These are phyloP conservation scores for Epicoccum nigrum DNA, from an alignment of 2,329 filamentous ascomycete species.

Conservation along the genomic window DNA sequence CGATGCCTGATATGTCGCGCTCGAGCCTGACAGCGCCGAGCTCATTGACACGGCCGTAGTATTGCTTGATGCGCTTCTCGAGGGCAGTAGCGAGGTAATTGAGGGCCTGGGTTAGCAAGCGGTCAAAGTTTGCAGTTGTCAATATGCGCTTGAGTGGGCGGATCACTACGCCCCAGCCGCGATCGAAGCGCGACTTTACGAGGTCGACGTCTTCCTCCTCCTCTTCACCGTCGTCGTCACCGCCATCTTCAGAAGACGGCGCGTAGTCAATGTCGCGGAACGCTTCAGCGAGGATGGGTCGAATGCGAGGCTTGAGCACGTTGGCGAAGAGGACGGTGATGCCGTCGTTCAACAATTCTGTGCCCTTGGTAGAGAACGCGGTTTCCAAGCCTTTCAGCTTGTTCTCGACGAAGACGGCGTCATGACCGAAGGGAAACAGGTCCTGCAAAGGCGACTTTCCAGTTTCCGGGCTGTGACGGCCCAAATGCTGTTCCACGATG, in stretches of 20 bases:
- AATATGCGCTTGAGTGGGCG: conserved; percentile 84
- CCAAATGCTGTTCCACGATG: conserved; percentile 75
- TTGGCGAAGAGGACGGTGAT: conserved; percentile 85
- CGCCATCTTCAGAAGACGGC: conserved; percentile 67
- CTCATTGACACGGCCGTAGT: conserved; percentile 78
- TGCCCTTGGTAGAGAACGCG: conserved; percentile 77
- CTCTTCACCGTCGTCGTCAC: conserved; percentile 48
- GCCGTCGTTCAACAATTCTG: conserved; percentile 82
- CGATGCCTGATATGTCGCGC: conserved; percentile 79
- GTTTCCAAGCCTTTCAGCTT: conserved; percentile 72
- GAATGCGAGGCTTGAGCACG: conserved; percentile 82
- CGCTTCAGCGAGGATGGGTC: conserved; percentile 82
- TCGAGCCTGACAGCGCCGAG: conserved; percentile 84
- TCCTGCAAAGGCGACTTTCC: conserved; percentile 54
- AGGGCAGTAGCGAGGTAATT: conserved; percentile 77
- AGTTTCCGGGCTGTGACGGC: conserved; percentile 36
- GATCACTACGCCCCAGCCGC: conserved; percentile 84
- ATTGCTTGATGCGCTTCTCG: conserved; percentile 85
- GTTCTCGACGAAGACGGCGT: conserved; percentile 71
- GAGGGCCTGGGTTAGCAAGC: conserved; percentile 75
- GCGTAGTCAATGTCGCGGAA: conserved; percentile 91
- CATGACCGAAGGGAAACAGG: conserved; percentile 80
- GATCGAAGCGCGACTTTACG: conserved; percentile 80
- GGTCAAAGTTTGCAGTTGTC: conserved; percentile 76
- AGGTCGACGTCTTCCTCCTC: conserved; percentile 63